A percentile compares a stretch with the other conserved stretches of the same genome.
Evolutionary conservation across 1,284 basidiomycete species (phyloP).

Genomic region (Malassezia nana): DNA sequence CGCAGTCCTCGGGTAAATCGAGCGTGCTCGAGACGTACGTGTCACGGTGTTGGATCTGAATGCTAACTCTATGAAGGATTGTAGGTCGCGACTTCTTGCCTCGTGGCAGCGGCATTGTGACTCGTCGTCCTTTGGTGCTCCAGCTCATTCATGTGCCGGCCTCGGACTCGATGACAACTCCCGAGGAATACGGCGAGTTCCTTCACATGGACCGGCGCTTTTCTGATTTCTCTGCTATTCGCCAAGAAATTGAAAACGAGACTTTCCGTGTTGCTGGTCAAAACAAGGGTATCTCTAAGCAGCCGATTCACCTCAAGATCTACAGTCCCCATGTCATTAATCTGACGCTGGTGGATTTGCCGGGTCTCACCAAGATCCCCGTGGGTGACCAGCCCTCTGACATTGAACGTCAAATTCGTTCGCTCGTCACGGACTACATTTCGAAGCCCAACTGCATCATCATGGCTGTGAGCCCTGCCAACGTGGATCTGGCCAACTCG

Average conservation of each 20-base stretch:
- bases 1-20: conserved; percentile 95
- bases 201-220: conserved; percentile 73
- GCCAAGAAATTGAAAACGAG: conserved; percentile 95
- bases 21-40: conserved; percentile 76
- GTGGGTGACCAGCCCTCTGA: conserved; percentile 76
- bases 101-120: conserved; percentile 99
- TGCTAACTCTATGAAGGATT: conserved; percentile 55
- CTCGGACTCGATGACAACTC: conserved; percentile 48
- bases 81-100: conserved; percentile 97
- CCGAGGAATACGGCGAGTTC: conserved; percentile 80
- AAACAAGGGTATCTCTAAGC: conserved; percentile 93
- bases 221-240: conserved; percentile 88
- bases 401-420: conserved; percentile 81
- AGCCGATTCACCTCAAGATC: conserved; percentile 91
- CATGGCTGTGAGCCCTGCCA: conserved; percentile 94
- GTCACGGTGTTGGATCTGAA: neutral
- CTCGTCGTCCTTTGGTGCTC: conserved; percentile 89
- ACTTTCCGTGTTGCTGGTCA: conserved; percentile 94
- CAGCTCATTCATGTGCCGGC: conserved; percentile 75
- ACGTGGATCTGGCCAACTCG: conserved; percentile 96
- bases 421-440: conserved; percentile 90
- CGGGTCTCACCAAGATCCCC: conserved; percentile 76
- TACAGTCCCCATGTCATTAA: conserved; percentile 93
- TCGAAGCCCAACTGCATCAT: conserved; percentile 94
- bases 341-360: conserved; percentile 90